A percentile compares a stretch with the other conserved stretches of the same genome.
Conservation (phyloP, 306 rosid genomes). For the Malus fusca region DNA sequence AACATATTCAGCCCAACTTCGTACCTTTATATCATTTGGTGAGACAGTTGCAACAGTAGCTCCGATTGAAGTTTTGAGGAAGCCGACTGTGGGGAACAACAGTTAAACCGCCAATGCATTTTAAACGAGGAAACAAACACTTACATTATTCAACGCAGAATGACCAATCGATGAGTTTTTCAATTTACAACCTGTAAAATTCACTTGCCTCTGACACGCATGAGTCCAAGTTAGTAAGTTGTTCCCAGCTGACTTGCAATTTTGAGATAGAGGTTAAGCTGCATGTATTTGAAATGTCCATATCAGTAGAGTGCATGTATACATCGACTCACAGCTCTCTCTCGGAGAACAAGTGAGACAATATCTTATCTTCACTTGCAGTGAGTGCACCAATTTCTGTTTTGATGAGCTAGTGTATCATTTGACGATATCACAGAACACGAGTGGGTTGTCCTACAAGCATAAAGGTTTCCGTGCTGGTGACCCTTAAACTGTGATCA, state of each 20-base stretch:
- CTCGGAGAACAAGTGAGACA: not conserved
- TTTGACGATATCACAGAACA: not conserved
- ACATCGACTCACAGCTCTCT: not conserved
- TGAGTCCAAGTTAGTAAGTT: slow-evolving; percentile 11
- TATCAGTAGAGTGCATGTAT: not conserved
- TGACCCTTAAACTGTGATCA: not conserved
- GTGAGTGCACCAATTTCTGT: not conserved
- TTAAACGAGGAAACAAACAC: not conserved
- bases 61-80: slow-evolving; percentile 23
- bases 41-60: slow-evolving; percentile 13
- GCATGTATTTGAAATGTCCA: not conserved
- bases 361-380: not conserved
- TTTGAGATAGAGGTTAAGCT: slow-evolving; percentile 18
- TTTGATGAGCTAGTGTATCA: too few relatives aligned
- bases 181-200: not conserved
- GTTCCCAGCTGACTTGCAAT: slow-evolving; percentile 9
- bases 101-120: slow-evolving; percentile 14
- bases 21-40: slow-evolving; percentile 20
- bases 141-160: not conserved
- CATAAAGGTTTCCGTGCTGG: not conserved
- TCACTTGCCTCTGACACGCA: slow-evolving; percentile 32
- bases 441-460: not conserved
- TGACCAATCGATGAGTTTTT: slow-evolving; percentile 1
- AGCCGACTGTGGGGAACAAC: slow-evolving; percentile 23
- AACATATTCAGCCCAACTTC: not conserved